phyloP scores from a whole-genome alignment of 2,329 filamentous ascomycete genomes.

The Aspergillus pseudonomiae region DNA sequence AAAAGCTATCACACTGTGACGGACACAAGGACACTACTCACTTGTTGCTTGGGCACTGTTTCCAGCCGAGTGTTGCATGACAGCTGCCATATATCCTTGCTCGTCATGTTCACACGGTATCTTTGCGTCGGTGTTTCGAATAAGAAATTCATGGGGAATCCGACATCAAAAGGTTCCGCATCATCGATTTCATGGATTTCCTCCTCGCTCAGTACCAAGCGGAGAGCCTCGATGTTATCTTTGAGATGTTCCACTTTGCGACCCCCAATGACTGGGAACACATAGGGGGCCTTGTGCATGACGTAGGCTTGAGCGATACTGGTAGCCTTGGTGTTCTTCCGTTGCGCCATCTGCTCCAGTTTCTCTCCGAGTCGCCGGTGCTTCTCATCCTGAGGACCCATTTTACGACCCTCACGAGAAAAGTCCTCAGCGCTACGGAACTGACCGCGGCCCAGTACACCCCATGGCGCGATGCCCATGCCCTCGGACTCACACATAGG shows the following conservation, averaged over 20 bases:
- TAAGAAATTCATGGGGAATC: slow-evolving; percentile 56
- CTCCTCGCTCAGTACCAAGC: slow-evolving; percentile 58
- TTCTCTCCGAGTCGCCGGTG: background rate
- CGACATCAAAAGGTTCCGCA: slow-evolving; percentile 63
- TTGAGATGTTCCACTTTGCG: slow-evolving; percentile 71
- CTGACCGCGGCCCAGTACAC: background rate
- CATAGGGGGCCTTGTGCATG: slow-evolving; percentile 70
- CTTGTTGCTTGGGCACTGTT: too few relatives aligned
- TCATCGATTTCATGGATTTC: slow-evolving; percentile 68
- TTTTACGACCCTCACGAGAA: background rate
- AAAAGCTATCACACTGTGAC: too few relatives aligned
- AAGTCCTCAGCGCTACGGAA: background rate
- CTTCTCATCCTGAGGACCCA: background rate
- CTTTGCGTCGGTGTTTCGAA: too few relatives aligned
- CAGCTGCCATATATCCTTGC: too few relatives aligned
- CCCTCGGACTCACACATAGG: background rate
- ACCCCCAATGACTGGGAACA: slow-evolving; percentile 74
- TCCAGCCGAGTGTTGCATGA: too few relatives aligned
- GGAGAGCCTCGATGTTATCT: slow-evolving; percentile 69
- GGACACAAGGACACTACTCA: too few relatives aligned
- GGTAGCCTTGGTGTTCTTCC: slow-evolving; percentile 38
- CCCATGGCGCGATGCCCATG: background rate
- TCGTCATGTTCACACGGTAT: too few relatives aligned
- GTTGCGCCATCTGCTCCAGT: background rate
- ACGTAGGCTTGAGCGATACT: slow-evolving; percentile 73